Evolutionary conservation across 208 protist species (phyloP).

Genomic region (Wallacemonas sp.): DNA sequence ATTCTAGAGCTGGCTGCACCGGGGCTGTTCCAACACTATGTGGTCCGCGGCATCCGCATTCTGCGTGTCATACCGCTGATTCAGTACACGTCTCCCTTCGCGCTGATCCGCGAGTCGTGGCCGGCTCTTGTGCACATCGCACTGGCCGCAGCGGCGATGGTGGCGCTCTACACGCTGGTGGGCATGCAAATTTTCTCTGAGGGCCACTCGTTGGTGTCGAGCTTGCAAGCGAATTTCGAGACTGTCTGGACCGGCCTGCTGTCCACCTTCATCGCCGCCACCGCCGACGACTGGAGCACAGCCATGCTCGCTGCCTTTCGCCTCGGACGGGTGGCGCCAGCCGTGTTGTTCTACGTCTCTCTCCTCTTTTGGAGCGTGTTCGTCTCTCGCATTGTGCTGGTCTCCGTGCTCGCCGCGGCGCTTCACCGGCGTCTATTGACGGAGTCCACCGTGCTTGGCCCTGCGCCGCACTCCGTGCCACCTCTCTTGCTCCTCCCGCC

Average conservation of each 20-base stretch:
- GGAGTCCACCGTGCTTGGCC: slow-evolving; percentile 25
- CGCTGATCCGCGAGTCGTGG: not conserved
- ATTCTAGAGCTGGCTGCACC: slow-evolving; percentile 37
- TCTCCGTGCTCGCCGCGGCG: slow-evolving; percentile 15
- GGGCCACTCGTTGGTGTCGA: not conserved
- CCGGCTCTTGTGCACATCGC: slow-evolving; percentile 25
- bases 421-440: not conserved
- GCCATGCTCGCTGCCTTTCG: slow-evolving; percentile 30
- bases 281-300: slow-evolving; percentile 45
- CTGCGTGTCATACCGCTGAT: slow-evolving; percentile 50
- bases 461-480: not conserved
- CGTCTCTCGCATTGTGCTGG: slow-evolving; percentile 18
- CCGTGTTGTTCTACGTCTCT: slow-evolving; percentile 44
- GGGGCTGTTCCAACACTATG: slow-evolving; percentile 19
- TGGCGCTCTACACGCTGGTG: slow-evolving; percentile 53
- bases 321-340: slow-evolving; percentile 26
- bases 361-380: slow-evolving; percentile 31
- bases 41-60: slow-evolving; percentile 30
- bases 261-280: slow-evolving; percentile 46
- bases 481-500: not conserved
- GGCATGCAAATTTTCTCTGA: slow-evolving; percentile 63
- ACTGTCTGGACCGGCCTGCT: slow-evolving; percentile 58
- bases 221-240: slow-evolving; percentile 38
- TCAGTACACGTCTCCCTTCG: slow-evolving; percentile 20
- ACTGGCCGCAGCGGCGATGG: slow-evolving; percentile 21